Conservation (phyloP, 2,329 filamentous ascomycete species). For the Thermomyces lanuginosus region DNA sequence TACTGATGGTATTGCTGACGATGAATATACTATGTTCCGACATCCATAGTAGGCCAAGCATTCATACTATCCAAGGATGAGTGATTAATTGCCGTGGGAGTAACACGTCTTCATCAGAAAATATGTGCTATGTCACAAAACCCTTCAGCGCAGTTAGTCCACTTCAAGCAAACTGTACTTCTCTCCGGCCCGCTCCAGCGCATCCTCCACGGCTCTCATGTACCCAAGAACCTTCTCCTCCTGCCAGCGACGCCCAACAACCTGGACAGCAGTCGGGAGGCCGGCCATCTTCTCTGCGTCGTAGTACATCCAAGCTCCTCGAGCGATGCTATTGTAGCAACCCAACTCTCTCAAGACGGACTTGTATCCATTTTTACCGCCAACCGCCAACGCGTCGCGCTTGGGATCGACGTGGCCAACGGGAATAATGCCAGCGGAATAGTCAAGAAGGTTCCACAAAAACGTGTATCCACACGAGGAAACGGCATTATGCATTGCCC, state of each 20-base stretch:
- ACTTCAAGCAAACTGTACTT: constrained; percentile 23
- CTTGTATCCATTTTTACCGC: constrained; percentile 29
- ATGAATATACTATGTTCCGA: no score
- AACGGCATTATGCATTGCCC: constrained; percentile 70
- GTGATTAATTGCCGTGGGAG: no score
- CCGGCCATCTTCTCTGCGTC: constrained; percentile 71
- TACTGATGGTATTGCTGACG: no score
- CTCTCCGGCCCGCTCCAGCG: constrained; percentile 37
- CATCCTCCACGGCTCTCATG: constrained; percentile 65
- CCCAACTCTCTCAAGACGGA: constrained; percentile 19
- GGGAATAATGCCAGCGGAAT: constrained; percentile 65
- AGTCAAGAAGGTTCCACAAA: constrained; percentile 84
- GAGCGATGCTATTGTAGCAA: constrained; percentile 59
- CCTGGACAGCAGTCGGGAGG: constrained; percentile 69
- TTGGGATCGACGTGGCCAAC: constrained; percentile 65
- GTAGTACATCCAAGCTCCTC: constrained; percentile 74
- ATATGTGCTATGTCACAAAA: no score
- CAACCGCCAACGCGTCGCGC: constrained; percentile 43
- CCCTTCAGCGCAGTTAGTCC: constrained; percentile 14
- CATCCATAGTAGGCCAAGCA: no score
- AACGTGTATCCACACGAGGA: constrained; percentile 88
- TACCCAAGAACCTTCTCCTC: constrained; percentile 75
- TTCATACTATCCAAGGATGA: no score
- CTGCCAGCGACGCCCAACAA: constrained; percentile 62
- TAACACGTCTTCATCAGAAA: no score